Evolutionary conservation across 2,329 filamentous ascomycete genomes (phyloP).

Genomic region (Alternaria consortialis): DNA sequence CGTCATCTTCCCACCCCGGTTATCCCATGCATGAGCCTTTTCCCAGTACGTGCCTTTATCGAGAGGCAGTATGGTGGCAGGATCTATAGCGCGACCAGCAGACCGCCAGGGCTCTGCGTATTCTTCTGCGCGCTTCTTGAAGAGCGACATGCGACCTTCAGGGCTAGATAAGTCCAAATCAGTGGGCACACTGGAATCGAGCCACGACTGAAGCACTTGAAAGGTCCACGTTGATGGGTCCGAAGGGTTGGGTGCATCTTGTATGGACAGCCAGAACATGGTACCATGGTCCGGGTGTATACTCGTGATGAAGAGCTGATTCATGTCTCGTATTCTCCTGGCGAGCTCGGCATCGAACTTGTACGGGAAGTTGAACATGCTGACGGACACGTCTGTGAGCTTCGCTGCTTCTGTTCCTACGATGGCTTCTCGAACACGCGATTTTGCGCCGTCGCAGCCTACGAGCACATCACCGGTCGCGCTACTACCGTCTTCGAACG

Average conservation of each 20-base stretch:
- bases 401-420: constrained; percentile 24
- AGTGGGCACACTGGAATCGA: constrained; percentile 24
- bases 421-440: constrained; percentile 25
- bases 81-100: constrained; percentile 9
- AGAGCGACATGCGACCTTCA: constrained; percentile 28
- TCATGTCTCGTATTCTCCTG: constrained; percentile 11
- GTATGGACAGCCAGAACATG: constrained; percentile 16
- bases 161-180: constrained; percentile 23
- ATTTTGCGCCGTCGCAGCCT: constrained; percentile 33
- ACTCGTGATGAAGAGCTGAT: not conserved
- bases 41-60: constrained; percentile 46
- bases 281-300: constrained; percentile 20
- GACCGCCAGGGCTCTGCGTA: constrained; percentile 45
- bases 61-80: constrained; percentile 26
- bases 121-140: constrained; percentile 32
- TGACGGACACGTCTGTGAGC: constrained; percentile 29
- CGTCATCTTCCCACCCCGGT: constrained; percentile 42
- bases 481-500: constrained; percentile 31
- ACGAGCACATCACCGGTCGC: constrained; percentile 30
- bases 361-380: constrained; percentile 36
- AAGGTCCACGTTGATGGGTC: constrained; percentile 45
- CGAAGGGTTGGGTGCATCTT: constrained; percentile 40
- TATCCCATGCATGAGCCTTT: constrained; percentile 43
- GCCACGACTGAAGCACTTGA: constrained; percentile 40
- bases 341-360: not conserved